Evolutionary conservation across 225 moss, liverwort and hornwort species (phyloP), one percentile per base, ranked within the genome.

Genomic region (Climacium dendroides): DNA sequence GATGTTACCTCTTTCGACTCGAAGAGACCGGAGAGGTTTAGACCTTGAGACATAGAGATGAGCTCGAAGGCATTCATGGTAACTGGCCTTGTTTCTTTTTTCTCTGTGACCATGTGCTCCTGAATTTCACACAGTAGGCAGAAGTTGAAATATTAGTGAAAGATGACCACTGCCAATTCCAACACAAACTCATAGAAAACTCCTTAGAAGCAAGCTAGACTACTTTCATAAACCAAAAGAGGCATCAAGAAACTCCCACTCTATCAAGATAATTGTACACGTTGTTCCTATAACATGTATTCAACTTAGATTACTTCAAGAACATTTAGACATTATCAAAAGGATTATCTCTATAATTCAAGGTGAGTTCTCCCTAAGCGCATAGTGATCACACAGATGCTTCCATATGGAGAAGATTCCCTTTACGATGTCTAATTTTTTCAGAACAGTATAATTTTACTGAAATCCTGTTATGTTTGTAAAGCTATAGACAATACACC

Each of bases 31-130:
- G 98, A 97, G 74, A 97, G 95, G 86, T 98, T 96, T 67, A 98
- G 91, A n/a, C 98, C 98, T 80, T 91, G 90, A 52, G 98, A 97
- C 83, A 96, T 90, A 35, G 98, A 95, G 85, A 98, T 98, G n/a
- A 98, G 97, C 91, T 98, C 97, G 72, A 98, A 98, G 59, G 98
- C 98, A 89, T 98, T 98, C 98, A 98, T 98, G 59, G 89, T 75
- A 19, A 93, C 94, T 23, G 98, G 98, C 69, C 92, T 95, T 30
- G 95, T 93, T 87, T 96, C 95, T 76, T 95, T 97, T 90, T 95
- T 94, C 89, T 98, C 98, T 85, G 95, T 95, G 30, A 98, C 98
- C 91, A 98, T 90, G 74, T 97, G 88, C 83, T 94, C 93, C 97
- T 97, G 93, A 74, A 89, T 70, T 85, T 57, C 82, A 79, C 25